Evolutionary conservation across 1,139 yeast genomes (phyloP), one percentile per base, ranked within the genome.

Genomic region (Suhomyces chickasaworum): DNA sequence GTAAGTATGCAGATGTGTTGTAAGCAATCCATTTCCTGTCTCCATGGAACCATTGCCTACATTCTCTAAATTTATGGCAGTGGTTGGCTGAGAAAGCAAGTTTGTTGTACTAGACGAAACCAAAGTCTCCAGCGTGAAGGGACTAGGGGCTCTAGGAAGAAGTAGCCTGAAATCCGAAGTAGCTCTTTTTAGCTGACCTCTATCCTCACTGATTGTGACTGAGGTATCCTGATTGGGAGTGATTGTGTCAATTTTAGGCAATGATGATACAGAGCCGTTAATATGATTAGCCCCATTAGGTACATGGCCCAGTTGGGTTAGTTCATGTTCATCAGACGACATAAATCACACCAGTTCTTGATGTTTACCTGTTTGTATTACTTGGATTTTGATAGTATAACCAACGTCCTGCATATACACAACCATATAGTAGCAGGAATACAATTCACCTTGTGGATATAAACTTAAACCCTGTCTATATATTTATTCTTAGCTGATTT

Each of bases 1-100:
- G 12, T 43, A 42, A 12, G 42, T 29, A 32, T 37, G 44, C 48
- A 48, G 51, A 4, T 35, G 38, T 30, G 42, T 42, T 3, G 32
- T 31, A 2, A 31, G 30, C 25, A 47, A 36, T 4, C 41, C 41
- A 18, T 35, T 44, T 9, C 41, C 42, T 7, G 46, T 17, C 7
- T 37, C 45, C 16, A 46, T 39, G 9, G 48, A 46, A 12, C 47
- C 52, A 4, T 48, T 39, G 4, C 39, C 46, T 4, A 39, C 59
- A 16, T 52, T 60, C 36, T 58, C 59, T 21, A 58, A 47, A 38
- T 52, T 58, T 13, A 60, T 45, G 7, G 63, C 63, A 1, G 64
- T 61, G 9, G 65, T 60, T 1, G 63, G 61, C 12, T 45, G 54
- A 13, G 59, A 46, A 7, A 44, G 35, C 18, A 38, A 35, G 25